Evolutionary conservation across 371 early-diverging fungal species (phyloP).

Genomic region (Dichotomocladium elegans): DNA sequence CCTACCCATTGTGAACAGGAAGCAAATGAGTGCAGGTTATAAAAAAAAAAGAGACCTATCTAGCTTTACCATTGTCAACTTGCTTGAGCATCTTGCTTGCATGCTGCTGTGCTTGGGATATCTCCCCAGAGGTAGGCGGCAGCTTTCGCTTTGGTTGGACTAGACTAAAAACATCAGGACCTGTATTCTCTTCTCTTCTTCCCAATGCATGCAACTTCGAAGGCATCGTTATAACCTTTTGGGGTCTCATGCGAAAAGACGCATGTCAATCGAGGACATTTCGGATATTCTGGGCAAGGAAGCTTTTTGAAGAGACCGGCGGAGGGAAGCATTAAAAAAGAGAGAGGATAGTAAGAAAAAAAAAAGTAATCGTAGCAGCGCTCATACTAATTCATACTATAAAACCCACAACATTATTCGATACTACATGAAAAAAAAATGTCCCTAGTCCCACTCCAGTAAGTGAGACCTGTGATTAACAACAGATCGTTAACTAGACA

Average conservation of each 20-base stretch:
- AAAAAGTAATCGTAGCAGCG: too few relatives aligned
- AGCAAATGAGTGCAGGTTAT: background rate
- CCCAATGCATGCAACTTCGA: background rate
- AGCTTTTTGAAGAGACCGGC: slow-evolving; percentile 28
- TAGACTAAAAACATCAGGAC: background rate
- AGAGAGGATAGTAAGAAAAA: too few relatives aligned
- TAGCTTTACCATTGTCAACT: background rate
- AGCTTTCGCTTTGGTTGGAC: background rate
- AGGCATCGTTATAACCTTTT: background rate
- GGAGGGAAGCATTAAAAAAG: slow-evolving; percentile 27
- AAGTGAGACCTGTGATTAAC: too few relatives aligned
- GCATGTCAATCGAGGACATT: slow-evolving; percentile 25
- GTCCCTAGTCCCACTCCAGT: too few relatives aligned
- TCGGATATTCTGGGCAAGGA: slow-evolving; percentile 31
- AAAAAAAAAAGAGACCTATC: too few relatives aligned
- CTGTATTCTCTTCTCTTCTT: background rate
- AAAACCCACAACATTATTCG: too few relatives aligned
- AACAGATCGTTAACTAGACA: too few relatives aligned
- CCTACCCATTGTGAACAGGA: too few relatives aligned
- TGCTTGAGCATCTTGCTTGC: background rate
- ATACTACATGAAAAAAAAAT: too few relatives aligned
- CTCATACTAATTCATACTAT: too few relatives aligned
- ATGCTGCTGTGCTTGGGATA: background rate
- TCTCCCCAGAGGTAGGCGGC: background rate
- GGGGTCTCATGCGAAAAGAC: slow-evolving; percentile 24